Percentiles rank a stretch among this genome's conserved stretches.
Conservation (phyloP, 106 monocot species). For the Alisma plantagoaquatica region DNA sequence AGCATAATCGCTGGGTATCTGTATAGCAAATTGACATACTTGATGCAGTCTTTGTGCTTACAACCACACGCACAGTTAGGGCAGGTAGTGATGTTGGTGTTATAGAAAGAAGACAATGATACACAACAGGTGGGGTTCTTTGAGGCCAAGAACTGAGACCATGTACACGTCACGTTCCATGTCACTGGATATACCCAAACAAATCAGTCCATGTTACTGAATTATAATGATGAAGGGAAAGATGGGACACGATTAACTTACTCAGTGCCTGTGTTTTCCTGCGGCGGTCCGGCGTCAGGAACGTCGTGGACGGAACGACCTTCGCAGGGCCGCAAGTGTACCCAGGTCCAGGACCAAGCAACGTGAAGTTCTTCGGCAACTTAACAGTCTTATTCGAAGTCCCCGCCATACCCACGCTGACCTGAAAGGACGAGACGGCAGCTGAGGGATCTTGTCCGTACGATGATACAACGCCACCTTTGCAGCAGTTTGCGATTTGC, state of each 20-base stretch:
- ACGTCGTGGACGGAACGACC: slow-evolving; percentile 30
- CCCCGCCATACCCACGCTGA: slow-evolving; percentile 25
- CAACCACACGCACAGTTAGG: slow-evolving; percentile 61
- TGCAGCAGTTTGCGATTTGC: slow-evolving; percentile 65
- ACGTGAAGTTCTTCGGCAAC: slow-evolving; percentile 37
- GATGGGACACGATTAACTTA: slow-evolving; percentile 16
- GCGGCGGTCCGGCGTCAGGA: slow-evolving; percentile 3
- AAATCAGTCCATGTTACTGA: not conserved
- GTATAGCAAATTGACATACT: not conserved
- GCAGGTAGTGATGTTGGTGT: slow-evolving; percentile 38
- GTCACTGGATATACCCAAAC: slow-evolving; percentile 31
- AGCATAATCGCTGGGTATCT: not conserved
- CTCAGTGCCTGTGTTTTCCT: slow-evolving; percentile 37
- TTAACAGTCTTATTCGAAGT: slow-evolving; percentile 2
- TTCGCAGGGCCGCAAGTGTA: slow-evolving; percentile 56
- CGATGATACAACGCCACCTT: slow-evolving; percentile 52
- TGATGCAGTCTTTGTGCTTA: slow-evolving; percentile 4
- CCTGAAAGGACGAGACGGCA: slow-evolving; percentile 35
- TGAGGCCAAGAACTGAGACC: slow-evolving; percentile 47
- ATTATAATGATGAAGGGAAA: not conserved
- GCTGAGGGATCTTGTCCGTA: slow-evolving; percentile 23
- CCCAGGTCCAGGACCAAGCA: slow-evolving; percentile 21
- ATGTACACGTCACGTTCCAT: slow-evolving; percentile 66
- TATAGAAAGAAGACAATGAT: slow-evolving; percentile 74
- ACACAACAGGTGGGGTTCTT: slow-evolving; percentile 55